A percentile compares a stretch with the other conserved stretches of the same genome.
Evolutionary conservation across 139 green algal genomes (phyloP).

Genomic region (Chlamydomonas applanata): DNA sequence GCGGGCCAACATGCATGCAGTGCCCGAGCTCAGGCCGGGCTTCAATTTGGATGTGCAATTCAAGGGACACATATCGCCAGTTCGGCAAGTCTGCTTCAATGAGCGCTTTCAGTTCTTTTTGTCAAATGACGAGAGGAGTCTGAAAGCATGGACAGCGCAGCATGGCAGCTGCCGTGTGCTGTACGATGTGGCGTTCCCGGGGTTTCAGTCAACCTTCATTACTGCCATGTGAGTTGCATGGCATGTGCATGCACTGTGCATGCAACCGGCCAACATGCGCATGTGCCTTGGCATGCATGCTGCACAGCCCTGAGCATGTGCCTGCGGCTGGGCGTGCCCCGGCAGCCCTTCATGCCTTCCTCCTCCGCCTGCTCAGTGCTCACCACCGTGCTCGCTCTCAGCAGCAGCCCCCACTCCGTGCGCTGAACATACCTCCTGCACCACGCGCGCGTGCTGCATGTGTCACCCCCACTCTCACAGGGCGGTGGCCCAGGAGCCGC

Average conservation of each 20-base stretch:
- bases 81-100: slow-evolving; percentile 28
- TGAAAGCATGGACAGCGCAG: slow-evolving; percentile 23
- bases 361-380: no score
- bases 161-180: slow-evolving; percentile 19
- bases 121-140: slow-evolving; percentile 32
- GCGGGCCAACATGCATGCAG: no score
- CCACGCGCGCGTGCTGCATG: no score
- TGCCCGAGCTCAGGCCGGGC: slow-evolving; percentile 19
- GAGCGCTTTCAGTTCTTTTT: slow-evolving; percentile 18
- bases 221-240: slow-evolving; percentile 13
- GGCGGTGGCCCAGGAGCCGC: not conserved
- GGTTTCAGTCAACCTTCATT: slow-evolving; percentile 29
- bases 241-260: no score
- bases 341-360: no score
- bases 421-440: no score
- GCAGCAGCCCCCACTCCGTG: no score
- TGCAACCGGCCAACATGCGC: no score
- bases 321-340: no score
- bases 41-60: slow-evolving; percentile 44
- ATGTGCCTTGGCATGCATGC: no score
- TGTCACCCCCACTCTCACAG: not conserved
- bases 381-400: no score
- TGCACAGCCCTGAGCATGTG: no score
- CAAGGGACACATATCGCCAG: slow-evolving; percentile 16
- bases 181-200: slow-evolving; percentile 29